These are phyloP conservation scores for Dimargaris cristalligena DNA, from an alignment of 192 early-diverging fungal genomes.

Conservation along the genomic window DNA sequence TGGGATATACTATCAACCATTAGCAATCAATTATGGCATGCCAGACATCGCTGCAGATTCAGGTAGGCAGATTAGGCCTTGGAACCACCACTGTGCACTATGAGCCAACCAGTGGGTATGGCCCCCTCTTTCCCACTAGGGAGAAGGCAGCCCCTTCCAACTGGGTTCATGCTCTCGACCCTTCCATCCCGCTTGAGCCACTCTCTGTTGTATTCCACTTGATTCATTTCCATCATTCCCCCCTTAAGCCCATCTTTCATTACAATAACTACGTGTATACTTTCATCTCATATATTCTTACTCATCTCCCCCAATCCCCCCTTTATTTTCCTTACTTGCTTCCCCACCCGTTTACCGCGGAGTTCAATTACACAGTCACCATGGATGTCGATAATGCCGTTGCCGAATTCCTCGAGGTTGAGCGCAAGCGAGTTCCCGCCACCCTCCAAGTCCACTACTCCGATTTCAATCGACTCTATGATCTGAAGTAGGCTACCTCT, in stretches of 20 bases:
- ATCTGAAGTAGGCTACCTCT: conserved; percentile 87
- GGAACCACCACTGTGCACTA: no score
- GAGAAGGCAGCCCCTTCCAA: no score
- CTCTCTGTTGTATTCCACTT: conserved; percentile 3
- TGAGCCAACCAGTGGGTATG: no score
- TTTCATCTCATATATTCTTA: not conserved
- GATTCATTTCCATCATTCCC: no score
- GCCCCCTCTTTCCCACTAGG: no score
- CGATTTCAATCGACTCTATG: conserved; percentile 84
- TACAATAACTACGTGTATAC: not conserved
- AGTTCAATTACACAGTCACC: not conserved
- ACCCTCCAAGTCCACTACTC: conserved; percentile 59
- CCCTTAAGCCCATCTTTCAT: no score
- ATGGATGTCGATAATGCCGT: conserved; percentile 72
- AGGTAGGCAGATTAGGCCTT: no score
- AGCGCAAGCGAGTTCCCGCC: conserved; percentile 45
- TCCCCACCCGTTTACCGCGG: not conserved
- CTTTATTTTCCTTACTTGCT: not conserved
- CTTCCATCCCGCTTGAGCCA: no score
- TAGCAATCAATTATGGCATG: no score
- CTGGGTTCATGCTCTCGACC: no score
- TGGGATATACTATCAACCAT: no score
- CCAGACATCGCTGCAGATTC: no score
- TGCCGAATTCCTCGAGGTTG: conserved; percentile 46
- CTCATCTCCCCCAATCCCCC: not conserved